Base-by-base conservation (phyloP, 257 asterid genomes). In the Lycium ferocissimum region DNA sequence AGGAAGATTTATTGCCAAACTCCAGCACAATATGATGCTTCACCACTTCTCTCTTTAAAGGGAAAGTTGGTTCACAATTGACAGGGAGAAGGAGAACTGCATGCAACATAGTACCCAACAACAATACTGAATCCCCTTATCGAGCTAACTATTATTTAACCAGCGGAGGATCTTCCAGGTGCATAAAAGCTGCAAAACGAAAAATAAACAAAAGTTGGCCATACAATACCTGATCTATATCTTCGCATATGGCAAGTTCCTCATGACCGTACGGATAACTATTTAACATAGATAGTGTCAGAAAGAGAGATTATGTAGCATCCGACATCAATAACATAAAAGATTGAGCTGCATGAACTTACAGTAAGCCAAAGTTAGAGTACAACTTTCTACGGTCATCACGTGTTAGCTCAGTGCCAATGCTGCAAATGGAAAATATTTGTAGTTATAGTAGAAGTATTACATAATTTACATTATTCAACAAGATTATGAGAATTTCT, bases 211-310 rank as follows among this genome's bases (percentile, higher is more conserved):
- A 76, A 82, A 12, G 51, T 22, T 15, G 15, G 47, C 17, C 53
- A 63, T 67, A 71, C 49, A 53, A 53, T 87, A 95, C 99, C 98
- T 94, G 98, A 89, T 95, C 99, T 51, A 93, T 90, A 84, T 95
- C 98, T 89, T 95, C 99, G 83, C 95, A 94, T 20, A 91, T 80
- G 83, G 99, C 95, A 86, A 95, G 99, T 88, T 95, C 99, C 91
- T 94, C 97, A 8, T 94, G 99, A 51, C 99, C 99, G 86, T 95
- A 94, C 9, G 99, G 99, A 85, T 94, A 93, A 79, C 98, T 95
- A 86, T 85, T 72, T 62, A 86, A 79, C 84, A 87, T 57, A 67
- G 63, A 83, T 33, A 63, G 62, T n/a, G 78, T 61, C 76, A 63
- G 78, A 43, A 51, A 22, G 84, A 33, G 65, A 82, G 35, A 49